These are phyloP conservation scores for Lactarius pseudohatsudake DNA, from an alignment of 768 basidiomycete species.

Conservation along the genomic window DNA sequence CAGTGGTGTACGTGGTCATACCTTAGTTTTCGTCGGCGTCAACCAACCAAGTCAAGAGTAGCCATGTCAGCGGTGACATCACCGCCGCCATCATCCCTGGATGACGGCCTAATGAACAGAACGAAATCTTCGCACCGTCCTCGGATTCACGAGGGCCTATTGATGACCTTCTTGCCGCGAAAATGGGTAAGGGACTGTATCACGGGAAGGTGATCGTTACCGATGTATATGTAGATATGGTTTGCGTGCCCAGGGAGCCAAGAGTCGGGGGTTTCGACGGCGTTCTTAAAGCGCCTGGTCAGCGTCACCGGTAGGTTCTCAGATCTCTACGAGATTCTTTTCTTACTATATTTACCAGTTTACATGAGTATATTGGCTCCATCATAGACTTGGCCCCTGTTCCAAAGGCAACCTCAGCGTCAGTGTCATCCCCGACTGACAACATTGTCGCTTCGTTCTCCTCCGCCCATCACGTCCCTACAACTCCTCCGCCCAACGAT, in stretches of 20 bases:
- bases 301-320: slow-evolving; percentile 9
- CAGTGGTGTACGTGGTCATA: slow-evolving; percentile 14
- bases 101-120: not conserved
- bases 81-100: slow-evolving; percentile 4
- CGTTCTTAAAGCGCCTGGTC: slow-evolving; percentile 6
- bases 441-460: not conserved
- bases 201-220: not conserved
- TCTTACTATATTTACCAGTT: slow-evolving; percentile 11
- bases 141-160: slow-evolving; percentile 6
- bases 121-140: slow-evolving; percentile 8
- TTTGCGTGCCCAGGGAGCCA: slow-evolving; percentile 14
- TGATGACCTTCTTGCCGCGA: slow-evolving; percentile 6
- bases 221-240: slow-evolving; percentile 8
- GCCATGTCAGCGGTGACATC: not conserved
- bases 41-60: not conserved
- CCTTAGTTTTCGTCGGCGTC: slow-evolving; percentile 1
- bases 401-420: not conserved
- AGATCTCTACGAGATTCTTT: not conserved
- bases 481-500: not conserved
- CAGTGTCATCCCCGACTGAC: not conserved
- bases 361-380: slow-evolving; percentile 13
- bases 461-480: not conserved
- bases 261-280: not conserved
- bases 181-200: slow-evolving; percentile 20
- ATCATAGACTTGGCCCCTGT: not conserved